Conservation (phyloP, 257 asterid genomes). For the Nicotiana attenuata region DNA sequence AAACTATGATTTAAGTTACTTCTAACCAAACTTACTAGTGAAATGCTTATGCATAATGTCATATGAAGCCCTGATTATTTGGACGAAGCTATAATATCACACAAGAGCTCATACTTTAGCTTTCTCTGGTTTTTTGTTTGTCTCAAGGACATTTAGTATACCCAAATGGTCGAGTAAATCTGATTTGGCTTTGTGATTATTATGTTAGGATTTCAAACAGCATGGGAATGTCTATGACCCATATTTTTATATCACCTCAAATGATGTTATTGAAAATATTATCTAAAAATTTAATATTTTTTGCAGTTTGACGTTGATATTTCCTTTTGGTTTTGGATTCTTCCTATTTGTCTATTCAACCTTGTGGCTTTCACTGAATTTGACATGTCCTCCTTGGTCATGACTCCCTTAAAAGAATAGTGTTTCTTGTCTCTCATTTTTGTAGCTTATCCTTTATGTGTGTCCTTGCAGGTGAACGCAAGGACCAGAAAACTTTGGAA, state of each 20-base stretch:
- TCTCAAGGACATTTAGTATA: not conserved
- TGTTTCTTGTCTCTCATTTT: not conserved
- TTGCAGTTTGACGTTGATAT: not conserved
- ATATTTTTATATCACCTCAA: not conserved
- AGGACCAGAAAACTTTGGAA: constrained; percentile 69
- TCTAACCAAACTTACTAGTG: not conserved
- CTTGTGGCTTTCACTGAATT: not conserved
- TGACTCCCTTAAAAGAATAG: not conserved
- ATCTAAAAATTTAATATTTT: not conserved
- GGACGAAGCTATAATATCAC: not conserved
- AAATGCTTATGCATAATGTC: not conserved
- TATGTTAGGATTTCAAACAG: not conserved
- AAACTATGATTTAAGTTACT: not conserved
- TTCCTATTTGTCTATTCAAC: not conserved
- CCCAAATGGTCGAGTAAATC: not conserved
- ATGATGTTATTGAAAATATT: not conserved
- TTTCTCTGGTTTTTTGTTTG: not conserved
- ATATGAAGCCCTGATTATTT: not conserved
- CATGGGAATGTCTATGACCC: not conserved
- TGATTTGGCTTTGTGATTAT: not conserved
- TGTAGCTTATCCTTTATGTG: not conserved
- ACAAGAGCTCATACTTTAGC: not conserved
- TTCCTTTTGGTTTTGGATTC: not conserved
- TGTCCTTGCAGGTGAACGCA: constrained; percentile 55
- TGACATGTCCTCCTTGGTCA: not conserved